A percentile compares a stretch with the other conserved stretches of the same genome.
Conservation (phyloP, 2,329 filamentous ascomycete species). For the Esteya vermicola region DNA sequence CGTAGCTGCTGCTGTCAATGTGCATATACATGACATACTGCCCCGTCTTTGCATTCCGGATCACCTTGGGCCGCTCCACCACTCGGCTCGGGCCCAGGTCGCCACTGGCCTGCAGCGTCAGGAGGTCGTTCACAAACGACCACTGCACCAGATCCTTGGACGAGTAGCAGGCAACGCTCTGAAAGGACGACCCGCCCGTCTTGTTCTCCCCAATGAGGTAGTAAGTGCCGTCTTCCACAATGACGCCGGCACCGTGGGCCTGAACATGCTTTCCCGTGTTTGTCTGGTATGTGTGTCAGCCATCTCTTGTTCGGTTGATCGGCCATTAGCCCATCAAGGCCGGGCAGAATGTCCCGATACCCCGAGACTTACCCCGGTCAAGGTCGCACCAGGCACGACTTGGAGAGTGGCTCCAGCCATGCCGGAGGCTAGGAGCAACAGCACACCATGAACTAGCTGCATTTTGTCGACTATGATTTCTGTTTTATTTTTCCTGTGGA, state of each 20-base stretch:
- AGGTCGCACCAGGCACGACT: constrained; percentile 13
- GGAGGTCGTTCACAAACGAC: constrained; percentile 10
- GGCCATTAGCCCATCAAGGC: no score
- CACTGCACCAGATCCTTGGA: constrained; percentile 45
- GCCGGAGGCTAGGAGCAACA: constrained; percentile 1
- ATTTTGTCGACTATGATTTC: not conserved
- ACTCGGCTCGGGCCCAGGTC: constrained; percentile 28
- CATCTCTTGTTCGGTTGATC: not conserved
- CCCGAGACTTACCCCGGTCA: constrained; percentile 13
- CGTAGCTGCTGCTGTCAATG: constrained; percentile 38
- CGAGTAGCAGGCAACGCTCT: constrained; percentile 55
- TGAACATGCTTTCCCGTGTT: constrained; percentile 36
- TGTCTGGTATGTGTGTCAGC: not conserved
- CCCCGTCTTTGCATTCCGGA: constrained; percentile 46
- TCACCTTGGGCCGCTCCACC: constrained; percentile 54
- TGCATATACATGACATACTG: constrained; percentile 44
- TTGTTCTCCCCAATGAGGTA: constrained; percentile 62
- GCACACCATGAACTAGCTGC: not conserved
- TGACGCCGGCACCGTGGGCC: constrained; percentile 52
- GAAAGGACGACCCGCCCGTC: constrained; percentile 44
- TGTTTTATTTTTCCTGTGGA: no score
- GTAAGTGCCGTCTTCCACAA: constrained; percentile 41
- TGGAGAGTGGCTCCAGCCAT: constrained; percentile 9
- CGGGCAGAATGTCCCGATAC: no score
- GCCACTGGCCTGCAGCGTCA: constrained; percentile 9